phyloP scores from a whole-genome alignment of 371 early-diverging fungal species.

The Mucor piriformis region DNA sequence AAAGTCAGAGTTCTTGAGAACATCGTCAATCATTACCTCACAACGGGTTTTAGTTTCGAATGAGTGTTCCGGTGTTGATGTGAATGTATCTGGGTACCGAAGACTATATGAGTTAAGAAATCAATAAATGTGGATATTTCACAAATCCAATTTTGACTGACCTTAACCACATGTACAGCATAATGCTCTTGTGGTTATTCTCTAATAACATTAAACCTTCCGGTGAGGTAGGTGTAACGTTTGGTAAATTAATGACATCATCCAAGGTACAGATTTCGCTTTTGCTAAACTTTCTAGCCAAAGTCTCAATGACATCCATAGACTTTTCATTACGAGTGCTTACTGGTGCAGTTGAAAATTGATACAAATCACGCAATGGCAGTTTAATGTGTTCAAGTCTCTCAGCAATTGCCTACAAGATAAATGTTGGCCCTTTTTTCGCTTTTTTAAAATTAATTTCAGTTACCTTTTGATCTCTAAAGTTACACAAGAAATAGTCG shows the following conservation, averaged over 20 bases:
- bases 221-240: constrained; percentile 16
- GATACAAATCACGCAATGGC: constrained; percentile 65
- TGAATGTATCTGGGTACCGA: constrained; percentile 51
- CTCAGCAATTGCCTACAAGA: constrained; percentile 62
- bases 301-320: constrained; percentile 27
- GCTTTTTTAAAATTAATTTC: not conserved
- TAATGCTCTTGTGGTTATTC: constrained; percentile 70
- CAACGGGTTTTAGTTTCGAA: constrained; percentile 40
- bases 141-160: constrained; percentile 22
- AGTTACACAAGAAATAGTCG: constrained; percentile 81
- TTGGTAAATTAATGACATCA: constrained; percentile 59
- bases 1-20: constrained; percentile 24
- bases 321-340: constrained; percentile 41
- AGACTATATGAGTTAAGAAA: constrained; percentile 30
- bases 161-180: constrained; percentile 89
- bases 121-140: not conserved
- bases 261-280: constrained; percentile 43
- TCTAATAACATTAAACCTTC: constrained; percentile 62
- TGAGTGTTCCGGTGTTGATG: constrained; percentile 35
- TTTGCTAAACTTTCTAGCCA: constrained; percentile 48
- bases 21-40: constrained; percentile 53
- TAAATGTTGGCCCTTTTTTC: not conserved
- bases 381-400: constrained; percentile 63
- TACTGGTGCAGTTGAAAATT: constrained; percentile 71
- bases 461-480: constrained; percentile 61